Base-by-base conservation (phyloP, 371 early-diverging fungal genomes). In the Actinomucor elegans region DNA sequence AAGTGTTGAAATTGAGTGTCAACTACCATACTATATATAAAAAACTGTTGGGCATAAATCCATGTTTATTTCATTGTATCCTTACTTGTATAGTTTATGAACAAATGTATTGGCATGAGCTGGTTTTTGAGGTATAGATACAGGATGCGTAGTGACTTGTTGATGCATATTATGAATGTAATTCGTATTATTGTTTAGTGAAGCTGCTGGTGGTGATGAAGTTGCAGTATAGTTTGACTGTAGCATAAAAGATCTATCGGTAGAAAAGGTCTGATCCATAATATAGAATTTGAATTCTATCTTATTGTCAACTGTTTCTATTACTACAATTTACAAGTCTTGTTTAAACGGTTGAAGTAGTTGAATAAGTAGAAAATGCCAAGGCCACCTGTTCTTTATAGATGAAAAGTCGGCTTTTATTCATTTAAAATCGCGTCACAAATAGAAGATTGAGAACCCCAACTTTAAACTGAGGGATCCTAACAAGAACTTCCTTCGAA, bases 1-100 rank as follows among this genome's bases (percentile, higher is more conserved):
- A 90, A 73, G 66, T 90, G 87, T 64, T 90, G 89, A 65, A 86
- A 87, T 42, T 84, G 81, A 37, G 75, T 78, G 69, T 92, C 93
- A 48, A 83, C 67, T 21, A 94, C 90, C 92, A 94, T 92, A 66
- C 87, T 86, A 65, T 48, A 26, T n/a, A 27, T 4, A 4, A 26
- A 8, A 41, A 41, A n/a, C n/a, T n/a, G n/a, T n/a, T n/a, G n/a
- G n/a, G 26, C 21, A 24, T 24, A 20, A 36, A 28, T 11, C 48
- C 32, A 33, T 27, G 29, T 8, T 9, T 41, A 28, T 27, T n/a
- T n/a, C 12, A 26, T 21, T 12, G 26, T 15, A 24, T 43, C 2
- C 42, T 55, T 73, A 73, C 74, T 75, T 75, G 69, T 67, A 71
- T 33, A 75, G 46, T 55, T 71, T 71, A 41, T 75, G 75, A 28